A percentile compares a stretch with the other conserved stretches of the same genome.
These are phyloP conservation scores for Anthracocystis walkeri DNA, from an alignment of 1,284 basidiomycete genomes.

Conservation along the genomic window DNA sequence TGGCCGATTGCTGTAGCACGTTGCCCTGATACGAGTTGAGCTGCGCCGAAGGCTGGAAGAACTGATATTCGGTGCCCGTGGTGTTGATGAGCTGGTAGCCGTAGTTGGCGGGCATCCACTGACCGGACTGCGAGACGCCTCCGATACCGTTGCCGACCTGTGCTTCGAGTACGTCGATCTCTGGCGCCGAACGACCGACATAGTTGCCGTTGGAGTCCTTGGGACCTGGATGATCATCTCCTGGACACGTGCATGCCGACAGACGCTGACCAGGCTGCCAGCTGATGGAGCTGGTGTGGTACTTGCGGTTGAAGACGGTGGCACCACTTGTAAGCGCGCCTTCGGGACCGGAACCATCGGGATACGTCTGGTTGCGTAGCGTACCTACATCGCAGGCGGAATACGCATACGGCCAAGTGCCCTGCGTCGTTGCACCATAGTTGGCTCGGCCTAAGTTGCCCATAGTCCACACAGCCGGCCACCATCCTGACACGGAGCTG, in stretches of 20 bases:
- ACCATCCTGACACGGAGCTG: slow-evolving; percentile 73
- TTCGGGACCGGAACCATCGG: slow-evolving; percentile 33
- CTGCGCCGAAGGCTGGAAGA: slow-evolving; percentile 46
- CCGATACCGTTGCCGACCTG: slow-evolving; percentile 69
- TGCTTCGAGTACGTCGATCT: slow-evolving; percentile 79
- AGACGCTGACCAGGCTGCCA: slow-evolving; percentile 83
- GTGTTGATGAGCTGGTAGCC: slow-evolving; percentile 62
- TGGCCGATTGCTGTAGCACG: slow-evolving; percentile 65
- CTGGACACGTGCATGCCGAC: slow-evolving; percentile 77
- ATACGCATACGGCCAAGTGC: slow-evolving; percentile 77
- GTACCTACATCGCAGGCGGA: slow-evolving; percentile 61
- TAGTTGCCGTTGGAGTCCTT: slow-evolving; percentile 76
- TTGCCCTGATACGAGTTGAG: slow-evolving; percentile 62
- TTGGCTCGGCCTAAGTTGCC: slow-evolving; percentile 75
- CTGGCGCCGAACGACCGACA: slow-evolving; percentile 77
- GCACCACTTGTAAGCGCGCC: slow-evolving; percentile 82
- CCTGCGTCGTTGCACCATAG: slow-evolving; percentile 73
- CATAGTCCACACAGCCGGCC: slow-evolving; percentile 85
- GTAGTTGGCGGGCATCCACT: slow-evolving; percentile 78
- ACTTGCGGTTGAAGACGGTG: slow-evolving; percentile 74
- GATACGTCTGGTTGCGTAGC: slow-evolving; percentile 59
- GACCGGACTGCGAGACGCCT: slow-evolving; percentile 82
- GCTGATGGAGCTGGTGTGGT: slow-evolving; percentile 53
- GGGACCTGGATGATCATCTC: slow-evolving; percentile 86
- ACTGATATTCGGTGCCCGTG: slow-evolving; percentile 57